These are phyloP conservation scores for Glonium stellatum DNA, from an alignment of 495 filamentous ascomycete species.

Conservation along the genomic window DNA sequence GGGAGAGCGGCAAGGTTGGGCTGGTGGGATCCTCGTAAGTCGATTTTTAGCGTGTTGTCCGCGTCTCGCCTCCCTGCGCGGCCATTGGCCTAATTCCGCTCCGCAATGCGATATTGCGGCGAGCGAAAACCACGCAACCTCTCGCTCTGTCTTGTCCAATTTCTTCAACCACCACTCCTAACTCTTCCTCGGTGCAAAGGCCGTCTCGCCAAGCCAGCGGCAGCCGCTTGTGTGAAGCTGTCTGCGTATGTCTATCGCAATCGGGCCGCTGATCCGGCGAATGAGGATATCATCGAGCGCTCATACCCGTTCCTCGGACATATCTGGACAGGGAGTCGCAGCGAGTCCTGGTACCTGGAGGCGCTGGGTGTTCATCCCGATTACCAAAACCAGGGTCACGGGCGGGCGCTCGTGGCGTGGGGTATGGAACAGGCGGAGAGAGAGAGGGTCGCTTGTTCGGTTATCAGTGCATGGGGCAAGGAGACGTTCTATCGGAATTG, in stretches of 20 bases:
- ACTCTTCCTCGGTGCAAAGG: too few relatives aligned
- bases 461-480: constrained; percentile 11
- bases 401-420: constrained; percentile 14
- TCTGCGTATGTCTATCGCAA: too few relatives aligned
- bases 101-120: too few relatives aligned
- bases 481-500: constrained; percentile 16
- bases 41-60: background rate
- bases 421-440: constrained; percentile 10
- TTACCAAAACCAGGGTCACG: constrained; percentile 14
- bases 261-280: too few relatives aligned
- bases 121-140: too few relatives aligned
- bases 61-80: too few relatives aligned
- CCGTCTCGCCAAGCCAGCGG: too few relatives aligned
- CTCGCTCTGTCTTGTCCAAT: too few relatives aligned
- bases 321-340: constrained; percentile 4
- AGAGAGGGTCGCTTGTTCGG: constrained; percentile 9
- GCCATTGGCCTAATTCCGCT: too few relatives aligned
- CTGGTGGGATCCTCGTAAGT: constrained; percentile 8
- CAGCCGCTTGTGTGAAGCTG: too few relatives aligned
- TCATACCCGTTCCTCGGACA: constrained; percentile 26
- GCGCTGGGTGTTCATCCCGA: constrained; percentile 10
- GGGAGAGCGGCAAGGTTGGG: background rate
- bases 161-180: too few relatives aligned
- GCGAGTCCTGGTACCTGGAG: constrained; percentile 13
- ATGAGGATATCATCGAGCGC: too few relatives aligned